These are phyloP conservation scores for Hippophae rhamnoides DNA, from an alignment of 306 rosid species.

Conservation along the genomic window DNA sequence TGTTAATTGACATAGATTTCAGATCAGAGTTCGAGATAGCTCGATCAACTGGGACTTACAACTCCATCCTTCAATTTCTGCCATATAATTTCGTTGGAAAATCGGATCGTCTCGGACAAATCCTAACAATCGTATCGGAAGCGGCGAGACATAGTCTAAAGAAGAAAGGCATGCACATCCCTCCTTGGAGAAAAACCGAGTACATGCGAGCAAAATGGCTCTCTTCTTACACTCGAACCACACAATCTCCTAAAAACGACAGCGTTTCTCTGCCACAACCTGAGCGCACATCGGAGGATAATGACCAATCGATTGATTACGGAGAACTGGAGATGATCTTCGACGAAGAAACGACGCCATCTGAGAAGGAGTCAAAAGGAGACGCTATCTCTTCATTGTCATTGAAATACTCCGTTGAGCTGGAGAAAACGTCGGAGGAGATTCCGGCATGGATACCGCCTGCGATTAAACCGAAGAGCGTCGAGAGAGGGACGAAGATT, in stretches of 20 bases:
- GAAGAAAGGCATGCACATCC: conserved; percentile 95
- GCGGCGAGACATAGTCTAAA: conserved; percentile 80
- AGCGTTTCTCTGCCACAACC: background rate
- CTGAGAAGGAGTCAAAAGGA: background rate
- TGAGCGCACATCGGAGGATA: conserved; percentile 2
- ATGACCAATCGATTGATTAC: conserved; percentile 27
- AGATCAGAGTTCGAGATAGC: conserved; percentile 96
- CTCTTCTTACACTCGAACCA: conserved; percentile 44
- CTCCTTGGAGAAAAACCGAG: conserved; percentile 94
- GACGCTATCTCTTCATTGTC: conserved; percentile 1
- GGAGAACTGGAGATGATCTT: conserved; percentile 70
- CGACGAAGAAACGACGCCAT: conserved; percentile 36
- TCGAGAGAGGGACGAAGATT: conserved; percentile 59
- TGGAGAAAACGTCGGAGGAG: conserved; percentile 9
- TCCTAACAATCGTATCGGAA: conserved; percentile 64
- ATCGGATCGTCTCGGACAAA: conserved; percentile 69
- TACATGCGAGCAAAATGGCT: conserved; percentile 92
- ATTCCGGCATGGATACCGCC: conserved; percentile 62
- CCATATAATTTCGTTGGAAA: conserved; percentile 83
- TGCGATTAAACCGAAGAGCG: conserved; percentile 74
- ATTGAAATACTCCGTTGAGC: conserved; percentile 4
- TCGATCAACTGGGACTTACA: conserved; percentile 75
- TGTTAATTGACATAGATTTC: conserved; percentile 78
- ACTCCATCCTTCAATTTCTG: conserved; percentile 64
- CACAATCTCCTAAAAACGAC: conserved; percentile 8